Evolutionary conservation across 2,329 filamentous ascomycete genomes (phyloP).

Genomic region (Fusarium torulosum): DNA sequence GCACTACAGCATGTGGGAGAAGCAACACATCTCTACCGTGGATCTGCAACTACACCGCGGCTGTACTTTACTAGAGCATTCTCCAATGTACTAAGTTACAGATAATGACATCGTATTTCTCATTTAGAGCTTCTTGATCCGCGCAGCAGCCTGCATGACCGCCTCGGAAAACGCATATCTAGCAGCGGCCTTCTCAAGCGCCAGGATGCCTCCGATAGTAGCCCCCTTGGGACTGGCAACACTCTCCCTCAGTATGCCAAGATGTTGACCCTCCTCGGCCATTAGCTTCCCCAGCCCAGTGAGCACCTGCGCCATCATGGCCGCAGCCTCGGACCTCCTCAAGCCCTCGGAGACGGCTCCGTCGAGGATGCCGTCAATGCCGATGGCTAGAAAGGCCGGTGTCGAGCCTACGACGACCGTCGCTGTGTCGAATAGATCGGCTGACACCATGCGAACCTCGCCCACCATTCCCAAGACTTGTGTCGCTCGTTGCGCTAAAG

Average conservation of each 20-base stretch:
- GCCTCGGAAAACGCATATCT: conserved; percentile 17
- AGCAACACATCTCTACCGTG: conserved; percentile 10
- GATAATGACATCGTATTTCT: conserved; percentile 4
- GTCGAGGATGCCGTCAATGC: conserved; percentile 15
- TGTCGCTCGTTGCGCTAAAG: conserved; percentile 7
- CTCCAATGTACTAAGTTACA: conserved; percentile 11
- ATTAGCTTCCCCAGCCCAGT: conserved; percentile 11
- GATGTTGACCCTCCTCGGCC: conserved; percentile 11
- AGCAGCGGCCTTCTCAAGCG: conserved; percentile 16
- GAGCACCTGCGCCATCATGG: conserved; percentile 15
- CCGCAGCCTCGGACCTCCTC: conserved; percentile 17
- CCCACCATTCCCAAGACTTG: conserved; percentile 19
- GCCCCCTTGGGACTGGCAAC: conserved; percentile 15
- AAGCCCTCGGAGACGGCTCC: conserved; percentile 17
- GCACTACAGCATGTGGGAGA: conserved; percentile 11
- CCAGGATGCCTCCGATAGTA: conserved; percentile 12
- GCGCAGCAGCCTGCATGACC: conserved; percentile 8
- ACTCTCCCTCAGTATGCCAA: conserved; percentile 16
- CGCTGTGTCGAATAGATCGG: conserved; percentile 19
- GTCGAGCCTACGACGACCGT: conserved; percentile 17
- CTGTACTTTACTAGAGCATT: conserved; percentile 11
- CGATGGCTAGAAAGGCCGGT: conserved; percentile 14
- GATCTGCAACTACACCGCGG: conserved; percentile 5
- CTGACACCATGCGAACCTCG: conserved; percentile 9
- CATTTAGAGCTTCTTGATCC: conserved; percentile 11